Conservation (phyloP, 2,329 filamentous ascomycete genomes). For the Elsinoe necatrix region DNA sequence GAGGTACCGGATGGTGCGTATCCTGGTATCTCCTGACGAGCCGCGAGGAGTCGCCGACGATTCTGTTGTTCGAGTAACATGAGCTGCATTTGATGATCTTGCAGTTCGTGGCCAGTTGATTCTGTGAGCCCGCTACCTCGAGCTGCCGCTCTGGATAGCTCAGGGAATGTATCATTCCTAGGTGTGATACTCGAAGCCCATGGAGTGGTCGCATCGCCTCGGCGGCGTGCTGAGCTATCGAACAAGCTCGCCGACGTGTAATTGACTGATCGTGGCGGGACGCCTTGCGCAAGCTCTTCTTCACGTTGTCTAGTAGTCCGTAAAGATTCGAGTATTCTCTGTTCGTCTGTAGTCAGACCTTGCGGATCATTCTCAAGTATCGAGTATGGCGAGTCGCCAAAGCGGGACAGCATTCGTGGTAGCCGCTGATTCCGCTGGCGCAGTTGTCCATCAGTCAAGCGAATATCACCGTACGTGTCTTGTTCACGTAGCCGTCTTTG, state of each 20-base stretch:
- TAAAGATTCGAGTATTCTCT: slow-evolving; percentile 39
- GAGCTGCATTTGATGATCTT: slow-evolving; percentile 17
- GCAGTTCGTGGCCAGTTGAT: not conserved
- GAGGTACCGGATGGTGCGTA: not conserved
- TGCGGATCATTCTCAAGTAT: slow-evolving; percentile 37
- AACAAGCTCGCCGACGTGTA: slow-evolving; percentile 33
- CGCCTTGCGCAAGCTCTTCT: slow-evolving; percentile 33
- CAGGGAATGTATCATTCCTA: not conserved
- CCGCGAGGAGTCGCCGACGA: slow-evolving; percentile 30
- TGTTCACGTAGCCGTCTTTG: slow-evolving; percentile 1
- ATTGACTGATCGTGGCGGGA: slow-evolving; percentile 35
- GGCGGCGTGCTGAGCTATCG: slow-evolving; percentile 9
- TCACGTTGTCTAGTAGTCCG: slow-evolving; percentile 36
- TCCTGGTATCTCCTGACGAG: slow-evolving; percentile 32
- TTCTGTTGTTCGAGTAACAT: slow-evolving; percentile 15
- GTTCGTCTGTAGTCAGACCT: slow-evolving; percentile 38
- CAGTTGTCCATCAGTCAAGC: slow-evolving; percentile 24
- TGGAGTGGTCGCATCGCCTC: not conserved
- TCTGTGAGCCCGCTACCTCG: not conserved
- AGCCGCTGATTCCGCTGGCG: slow-evolving; percentile 28
- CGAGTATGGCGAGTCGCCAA: slow-evolving; percentile 28
- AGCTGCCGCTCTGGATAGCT: not conserved
- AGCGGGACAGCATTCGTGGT: not conserved
- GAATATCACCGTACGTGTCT: not conserved
- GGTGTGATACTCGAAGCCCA: not conserved